Conservation (phyloP, 768 basidiomycete species). For the Lepiota subincarnata region DNA sequence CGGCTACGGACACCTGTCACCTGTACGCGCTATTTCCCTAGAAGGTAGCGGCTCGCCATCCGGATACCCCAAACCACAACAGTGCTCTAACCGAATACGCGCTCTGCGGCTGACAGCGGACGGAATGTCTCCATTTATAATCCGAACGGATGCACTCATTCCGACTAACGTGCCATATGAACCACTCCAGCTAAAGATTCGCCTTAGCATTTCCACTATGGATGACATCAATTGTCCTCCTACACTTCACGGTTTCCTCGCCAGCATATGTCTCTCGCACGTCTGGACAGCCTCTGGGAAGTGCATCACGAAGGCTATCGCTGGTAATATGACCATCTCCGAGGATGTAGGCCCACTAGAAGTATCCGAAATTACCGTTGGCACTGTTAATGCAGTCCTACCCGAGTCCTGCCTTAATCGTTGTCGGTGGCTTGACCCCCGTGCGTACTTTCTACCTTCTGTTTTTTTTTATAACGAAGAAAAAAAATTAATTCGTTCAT, state of each 20-base stretch:
- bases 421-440: conserved; percentile 66
- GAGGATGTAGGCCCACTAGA: conserved; percentile 53
- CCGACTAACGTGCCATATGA: conserved; percentile 5
- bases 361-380: conserved; percentile 42
- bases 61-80: conserved; percentile 15
- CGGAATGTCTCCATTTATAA: conserved; percentile 59
- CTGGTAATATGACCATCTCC: conserved; percentile 44
- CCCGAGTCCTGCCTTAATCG: conserved; percentile 64
- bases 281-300: conserved; percentile 53
- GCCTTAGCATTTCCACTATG: conserved; percentile 52
- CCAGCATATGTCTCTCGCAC: conserved; percentile 48
- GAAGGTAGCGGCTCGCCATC: conserved; percentile 35
- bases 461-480: conserved; percentile 14
- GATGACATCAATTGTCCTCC: conserved; percentile 50
- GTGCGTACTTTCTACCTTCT: conserved; percentile 39
- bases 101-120: conserved; percentile 57
- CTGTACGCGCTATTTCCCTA: conserved; percentile 1
- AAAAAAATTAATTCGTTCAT: conserved; percentile 25
- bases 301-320: conserved; percentile 60
- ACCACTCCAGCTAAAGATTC: conserved; percentile 43
- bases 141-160: conserved; percentile 54
- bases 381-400: conserved; percentile 50
- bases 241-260: conserved; percentile 62
- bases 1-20: conserved; percentile 6
- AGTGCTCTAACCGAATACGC: conserved; percentile 27